Conservation (phyloP, 805 yeast species). For the Saturnispora galanensis region DNA sequence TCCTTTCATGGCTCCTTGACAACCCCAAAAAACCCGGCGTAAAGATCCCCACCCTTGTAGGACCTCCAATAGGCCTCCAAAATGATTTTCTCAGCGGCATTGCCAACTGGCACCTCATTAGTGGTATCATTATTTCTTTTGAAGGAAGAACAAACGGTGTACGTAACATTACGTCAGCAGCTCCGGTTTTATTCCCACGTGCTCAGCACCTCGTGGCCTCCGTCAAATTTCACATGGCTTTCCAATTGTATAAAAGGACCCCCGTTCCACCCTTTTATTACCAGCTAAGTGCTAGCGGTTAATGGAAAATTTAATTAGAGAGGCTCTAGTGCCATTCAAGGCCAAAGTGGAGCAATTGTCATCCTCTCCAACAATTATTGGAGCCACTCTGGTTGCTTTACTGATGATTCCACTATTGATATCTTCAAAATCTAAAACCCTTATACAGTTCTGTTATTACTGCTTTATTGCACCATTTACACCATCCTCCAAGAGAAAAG, state of each 20-base stretch:
- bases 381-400: not conserved
- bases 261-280: not conserved
- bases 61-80: no score
- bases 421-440: constrained; percentile 14
- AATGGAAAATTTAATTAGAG: no score
- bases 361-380: constrained; percentile 4
- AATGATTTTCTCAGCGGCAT: no score
- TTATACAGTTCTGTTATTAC: constrained; percentile 30
- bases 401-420: constrained; percentile 5
- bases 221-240: constrained; percentile 1
- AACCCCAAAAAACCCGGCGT: no score
- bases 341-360: constrained; percentile 4
- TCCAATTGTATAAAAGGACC: not conserved
- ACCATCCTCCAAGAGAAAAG: constrained; percentile 23
- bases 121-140: no score
- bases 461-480: constrained; percentile 55
- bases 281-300: not conserved
- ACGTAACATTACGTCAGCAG: no score
- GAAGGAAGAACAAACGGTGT: no score
- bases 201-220: not conserved
- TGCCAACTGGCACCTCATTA: no score
- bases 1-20: no score
- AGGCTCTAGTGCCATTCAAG: not conserved
- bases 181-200: not conserved
- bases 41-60: no score